Conservation (phyloP, 805 yeast genomes). For the Barnettozyma vustinii region DNA sequence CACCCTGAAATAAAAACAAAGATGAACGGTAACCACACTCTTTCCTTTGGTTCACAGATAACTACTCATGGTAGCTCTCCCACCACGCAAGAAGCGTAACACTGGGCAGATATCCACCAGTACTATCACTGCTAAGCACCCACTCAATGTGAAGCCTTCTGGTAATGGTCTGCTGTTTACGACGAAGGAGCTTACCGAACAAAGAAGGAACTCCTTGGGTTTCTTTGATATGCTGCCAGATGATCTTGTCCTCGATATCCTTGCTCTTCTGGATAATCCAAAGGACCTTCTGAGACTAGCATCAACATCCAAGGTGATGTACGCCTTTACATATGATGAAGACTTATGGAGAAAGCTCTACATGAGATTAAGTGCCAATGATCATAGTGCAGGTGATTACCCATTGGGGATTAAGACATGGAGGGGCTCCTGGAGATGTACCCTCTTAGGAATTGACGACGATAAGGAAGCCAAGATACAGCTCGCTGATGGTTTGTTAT, state of each 20-base stretch:
- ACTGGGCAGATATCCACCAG: constrained; percentile 22
- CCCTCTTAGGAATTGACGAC: constrained; percentile 38
- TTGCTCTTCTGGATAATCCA: constrained; percentile 44
- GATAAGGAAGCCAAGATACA: constrained; percentile 40
- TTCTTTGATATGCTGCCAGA: constrained; percentile 49
- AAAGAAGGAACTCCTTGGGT: constrained; percentile 42
- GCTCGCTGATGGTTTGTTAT: constrained; percentile 45
- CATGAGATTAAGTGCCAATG: constrained; percentile 24
- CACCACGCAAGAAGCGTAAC: constrained; percentile 18
- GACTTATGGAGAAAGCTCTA: constrained; percentile 74
- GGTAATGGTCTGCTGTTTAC: constrained; percentile 53
- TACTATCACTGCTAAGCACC: constrained; percentile 46
- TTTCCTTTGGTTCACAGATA: background rate
- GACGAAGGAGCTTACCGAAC: constrained; percentile 11
- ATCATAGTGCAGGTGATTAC: constrained; percentile 13
- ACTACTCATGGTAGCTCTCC: constrained; percentile 18
- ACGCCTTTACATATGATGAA: constrained; percentile 70
- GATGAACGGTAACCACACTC: background rate
- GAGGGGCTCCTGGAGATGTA: constrained; percentile 79
- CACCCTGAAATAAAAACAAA: background rate
- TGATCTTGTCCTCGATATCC: constrained; percentile 51
- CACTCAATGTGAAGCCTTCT: constrained; percentile 68
- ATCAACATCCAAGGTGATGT: constrained; percentile 58
- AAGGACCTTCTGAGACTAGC: constrained; percentile 46
- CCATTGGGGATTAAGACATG: constrained; percentile 38